phyloP scores from a whole-genome alignment of 441 rosid species.

The Cnidoscolus chayamansa region DNA sequence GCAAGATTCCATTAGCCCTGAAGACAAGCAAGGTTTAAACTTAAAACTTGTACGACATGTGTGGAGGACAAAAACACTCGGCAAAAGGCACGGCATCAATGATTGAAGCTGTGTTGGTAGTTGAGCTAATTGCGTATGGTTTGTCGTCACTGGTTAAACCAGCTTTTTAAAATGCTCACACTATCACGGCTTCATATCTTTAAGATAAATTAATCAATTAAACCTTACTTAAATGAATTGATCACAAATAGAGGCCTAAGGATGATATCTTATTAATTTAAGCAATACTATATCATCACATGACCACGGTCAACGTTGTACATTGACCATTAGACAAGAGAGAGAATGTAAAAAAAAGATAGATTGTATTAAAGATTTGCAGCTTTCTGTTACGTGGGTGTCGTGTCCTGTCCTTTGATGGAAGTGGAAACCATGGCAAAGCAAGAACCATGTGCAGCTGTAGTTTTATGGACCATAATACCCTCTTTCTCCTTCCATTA shows the following conservation, averaged over 20 bases:
- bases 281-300: background rate
- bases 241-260: too few relatives aligned
- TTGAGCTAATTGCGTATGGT: background rate
- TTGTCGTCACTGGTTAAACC: too few relatives aligned
- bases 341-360: background rate
- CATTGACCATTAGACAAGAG: background rate
- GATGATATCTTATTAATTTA: too few relatives aligned
- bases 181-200: background rate
- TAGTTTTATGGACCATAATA: conserved; percentile 34
- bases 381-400: background rate
- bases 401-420: conserved; percentile 29
- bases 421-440: background rate
- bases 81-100: background rate
- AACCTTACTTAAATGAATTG: too few relatives aligned
- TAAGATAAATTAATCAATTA: too few relatives aligned
- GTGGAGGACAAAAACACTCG: background rate
- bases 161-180: background rate
- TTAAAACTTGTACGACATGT: background rate
- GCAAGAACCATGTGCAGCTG: conserved; percentile 27
- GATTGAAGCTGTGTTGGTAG: background rate
- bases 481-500: conserved; percentile 33
- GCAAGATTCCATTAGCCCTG: background rate
- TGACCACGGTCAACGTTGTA: background rate
- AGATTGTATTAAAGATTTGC: background rate
- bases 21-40: background rate